phyloP scores from a whole-genome alignment of 176 grass and related monocot species.

The Carex pumila region DNA sequence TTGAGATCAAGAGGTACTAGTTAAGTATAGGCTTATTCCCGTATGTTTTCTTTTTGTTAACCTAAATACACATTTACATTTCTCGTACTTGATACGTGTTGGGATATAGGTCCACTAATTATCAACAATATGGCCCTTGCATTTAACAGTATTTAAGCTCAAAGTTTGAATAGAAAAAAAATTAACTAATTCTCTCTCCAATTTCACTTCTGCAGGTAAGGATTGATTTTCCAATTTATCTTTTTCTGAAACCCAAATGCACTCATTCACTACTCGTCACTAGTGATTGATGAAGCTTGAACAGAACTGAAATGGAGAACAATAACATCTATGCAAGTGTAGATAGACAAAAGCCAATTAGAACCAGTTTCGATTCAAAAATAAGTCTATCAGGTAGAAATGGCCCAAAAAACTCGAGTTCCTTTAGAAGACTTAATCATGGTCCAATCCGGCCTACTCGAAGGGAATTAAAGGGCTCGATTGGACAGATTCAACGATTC shows the following conservation, averaged over 20 bases:
- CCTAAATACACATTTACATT: not conserved
- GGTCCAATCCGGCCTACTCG: conserved; percentile 2
- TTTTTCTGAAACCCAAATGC: not conserved
- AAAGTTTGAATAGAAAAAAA: not conserved
- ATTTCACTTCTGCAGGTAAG: not conserved
- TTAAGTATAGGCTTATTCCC: not conserved
- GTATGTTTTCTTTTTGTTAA: not conserved
- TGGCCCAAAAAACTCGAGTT: conserved; percentile 20
- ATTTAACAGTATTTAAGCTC: not conserved
- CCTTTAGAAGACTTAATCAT: conserved; percentile 1
- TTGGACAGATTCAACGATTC: conserved; percentile 12
- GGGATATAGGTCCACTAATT: not conserved
- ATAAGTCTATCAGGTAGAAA: conserved; percentile 26
- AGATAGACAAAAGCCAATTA: conserved; percentile 11
- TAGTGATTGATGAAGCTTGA: not conserved
- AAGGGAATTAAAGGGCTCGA: conserved; percentile 20
- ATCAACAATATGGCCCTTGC: not conserved
- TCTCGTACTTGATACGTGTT: not conserved
- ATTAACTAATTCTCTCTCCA: not conserved
- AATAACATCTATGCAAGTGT: conserved; percentile 27
- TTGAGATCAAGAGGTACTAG: not conserved
- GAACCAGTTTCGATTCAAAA: conserved; percentile 17
- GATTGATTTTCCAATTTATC: not conserved
- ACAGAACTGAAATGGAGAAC: conserved; percentile 31
- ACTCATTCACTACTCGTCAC: not conserved